Evolutionary conservation across 2,329 filamentous ascomycete genomes (phyloP), one percentile per base, ranked within the genome.

Genomic region (Sporothrix inflata): DNA sequence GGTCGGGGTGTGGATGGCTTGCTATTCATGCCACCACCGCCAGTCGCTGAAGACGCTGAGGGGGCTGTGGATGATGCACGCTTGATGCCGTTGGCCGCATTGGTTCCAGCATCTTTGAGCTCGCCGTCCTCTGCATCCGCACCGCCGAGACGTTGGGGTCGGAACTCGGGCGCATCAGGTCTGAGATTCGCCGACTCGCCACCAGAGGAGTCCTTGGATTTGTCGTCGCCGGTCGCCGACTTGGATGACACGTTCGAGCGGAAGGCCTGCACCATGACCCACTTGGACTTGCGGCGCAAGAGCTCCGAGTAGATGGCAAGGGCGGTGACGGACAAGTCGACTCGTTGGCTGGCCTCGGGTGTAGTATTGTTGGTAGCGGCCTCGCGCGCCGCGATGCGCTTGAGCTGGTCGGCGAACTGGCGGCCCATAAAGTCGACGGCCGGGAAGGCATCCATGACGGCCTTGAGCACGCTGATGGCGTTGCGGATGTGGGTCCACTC

Each of bases 401-500:
- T 88, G 24, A 93, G 85, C 76, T 92, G 86, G 47, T 87, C 84
- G 42, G 87, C 85, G 74, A 91, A 89, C 75, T 88, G 87, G 51
- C 84, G 85, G 45, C 93, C 96, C 86, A 97, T 95, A 80, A 94
- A 96, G 78, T 97, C 94, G 72, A 98, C 89, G 19, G 91, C 91
- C 4, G 96, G 97, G 85, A 97, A 99, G 77, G 90, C 87, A 68
- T 94, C 90, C 30, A 93, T 88, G 65, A 97, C 86, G 12, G 89
- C 87, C 79, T 96, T 97, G 73, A 99, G 85, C 4, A 98, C 87
- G 72, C 92, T 96, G 76, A 98, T 97, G 60, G 94, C 94, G 79
- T 99, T 99, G 71, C 95, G 91, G 79, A 98, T 97, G 80, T 98
- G 94, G 92, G 98, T 98, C 88, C 96, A 99, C 81, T 98, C 95